phyloP scores from a whole-genome alignment of 768 basidiomycete genomes.

The Amyloporia xantha region DNA sequence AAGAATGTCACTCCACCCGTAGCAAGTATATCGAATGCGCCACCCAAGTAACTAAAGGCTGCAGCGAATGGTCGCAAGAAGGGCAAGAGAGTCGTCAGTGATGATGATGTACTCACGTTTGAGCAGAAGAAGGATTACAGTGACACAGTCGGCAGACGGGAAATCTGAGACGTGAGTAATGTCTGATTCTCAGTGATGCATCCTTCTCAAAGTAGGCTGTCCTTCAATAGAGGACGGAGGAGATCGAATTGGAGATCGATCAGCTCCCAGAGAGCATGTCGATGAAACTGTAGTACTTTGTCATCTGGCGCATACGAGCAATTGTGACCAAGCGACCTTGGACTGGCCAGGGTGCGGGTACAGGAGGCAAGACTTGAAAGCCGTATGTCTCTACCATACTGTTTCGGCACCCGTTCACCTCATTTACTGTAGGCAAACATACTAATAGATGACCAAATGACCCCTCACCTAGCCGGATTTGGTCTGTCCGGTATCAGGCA shows the following conservation, averaged over 20 bases:
- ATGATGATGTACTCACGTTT: conserved; percentile 83
- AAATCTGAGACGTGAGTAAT: conserved; percentile 80
- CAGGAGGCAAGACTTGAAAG: too few species aligned
- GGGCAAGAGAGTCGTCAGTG: conserved; percentile 54
- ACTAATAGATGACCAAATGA: too few species aligned
- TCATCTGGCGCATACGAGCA: conserved; percentile 65
- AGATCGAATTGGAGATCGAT: conserved; percentile 98
- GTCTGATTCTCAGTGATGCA: conserved; percentile 1
- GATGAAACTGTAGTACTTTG: conserved; percentile 92
- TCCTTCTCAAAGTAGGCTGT: neutral
- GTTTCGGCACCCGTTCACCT: too few species aligned
- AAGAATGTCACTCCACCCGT: conserved; percentile 36
- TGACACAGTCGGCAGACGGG: conserved; percentile 85
- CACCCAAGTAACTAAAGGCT: conserved; percentile 35
- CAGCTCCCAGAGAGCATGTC: conserved; percentile 78
- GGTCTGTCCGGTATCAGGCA: too few species aligned
- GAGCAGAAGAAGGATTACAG: conserved; percentile 98
- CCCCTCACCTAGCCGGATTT: too few species aligned
- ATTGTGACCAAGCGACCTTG: conserved; percentile 50
- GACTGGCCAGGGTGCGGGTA: conserved; percentile 74
- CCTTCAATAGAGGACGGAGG: conserved; percentile 88
- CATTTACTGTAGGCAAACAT: too few species aligned
- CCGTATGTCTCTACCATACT: too few species aligned
- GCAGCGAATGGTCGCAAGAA: conserved; percentile 46
- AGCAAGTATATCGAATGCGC: conserved; percentile 57